Evolutionary conservation across 257 asterid species (phyloP), one percentile per base, ranked within the genome.

Genomic region (Lantana camara): DNA sequence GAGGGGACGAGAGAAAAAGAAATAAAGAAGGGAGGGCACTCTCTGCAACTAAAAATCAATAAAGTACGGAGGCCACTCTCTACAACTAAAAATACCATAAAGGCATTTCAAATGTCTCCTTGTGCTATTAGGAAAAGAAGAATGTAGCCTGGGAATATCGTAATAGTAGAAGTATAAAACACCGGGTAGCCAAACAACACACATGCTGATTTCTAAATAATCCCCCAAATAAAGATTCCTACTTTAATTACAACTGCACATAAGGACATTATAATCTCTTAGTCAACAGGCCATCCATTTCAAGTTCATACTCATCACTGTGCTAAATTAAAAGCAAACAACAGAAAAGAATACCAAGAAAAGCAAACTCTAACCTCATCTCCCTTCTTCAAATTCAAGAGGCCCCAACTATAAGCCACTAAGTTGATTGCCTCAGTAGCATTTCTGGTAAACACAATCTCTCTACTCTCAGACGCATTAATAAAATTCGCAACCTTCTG

Each of bases 341-440:
- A 13, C 17, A 4, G 12, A 22, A 32, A 35, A 20, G 3, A 52
- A 21, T 51, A 22, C 4, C 38, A 57, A 7, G 5, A 49, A 37
- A 52, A 46, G 37, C 49, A 52, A 52, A 29, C 48, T 45, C 4
- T 37, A 54, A 94, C 99, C 97, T 94, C 99, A 67, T 94, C 96
- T 57, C 91, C 89, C 54, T 90, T 74, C 67, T 86, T 88, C 68
- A 94, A 77, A 76, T 88, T 88, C 46, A 85, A 19, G 29, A 84
- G 88, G 30, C 97, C 99, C 97, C 97, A 94, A 74, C 89, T 70
- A 78, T 88, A 82, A 65, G 99, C 99, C 76, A 94, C 97, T 56
- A 94, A 78, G 71, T 94, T 90, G 65, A 94, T 90, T 21, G 96
- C 99, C 81, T 94, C 99, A 0, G 99, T 90, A 58, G 99, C 99